These are phyloP conservation scores for Kokia cookei DNA, from an alignment of 441 rosid species.

Conservation along the genomic window DNA sequence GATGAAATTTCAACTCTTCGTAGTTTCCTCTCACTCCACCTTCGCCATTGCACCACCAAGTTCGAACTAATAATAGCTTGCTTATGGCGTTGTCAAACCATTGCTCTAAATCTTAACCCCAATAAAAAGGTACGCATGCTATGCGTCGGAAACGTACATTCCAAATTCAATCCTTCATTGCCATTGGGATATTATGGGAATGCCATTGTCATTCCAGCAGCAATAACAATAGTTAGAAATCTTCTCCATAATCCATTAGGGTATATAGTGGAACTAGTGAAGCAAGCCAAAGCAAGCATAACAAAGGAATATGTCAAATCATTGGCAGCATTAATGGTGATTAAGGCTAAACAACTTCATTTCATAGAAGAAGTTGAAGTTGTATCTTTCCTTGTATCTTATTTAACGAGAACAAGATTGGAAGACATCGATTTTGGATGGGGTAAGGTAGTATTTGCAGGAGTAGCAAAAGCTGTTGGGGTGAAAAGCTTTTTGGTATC, in stretches of 20 bases:
- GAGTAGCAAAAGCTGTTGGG: constrained; percentile 25
- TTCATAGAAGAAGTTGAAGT: not conserved
- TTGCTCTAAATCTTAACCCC: constrained; percentile 35
- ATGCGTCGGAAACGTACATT: constrained; percentile 26
- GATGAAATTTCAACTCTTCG: constrained; percentile 26
- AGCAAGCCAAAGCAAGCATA: constrained; percentile 18
- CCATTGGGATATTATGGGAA: constrained; percentile 45
- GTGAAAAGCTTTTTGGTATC: constrained; percentile 19
- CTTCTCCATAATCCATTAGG: constrained; percentile 8
- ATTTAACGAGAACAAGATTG: too few species aligned
- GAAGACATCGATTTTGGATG: constrained; percentile 13
- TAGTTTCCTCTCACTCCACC: constrained; percentile 15
- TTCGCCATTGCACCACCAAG: constrained; percentile 17
- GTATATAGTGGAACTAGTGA: constrained; percentile 27
- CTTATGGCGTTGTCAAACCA: constrained; percentile 53
- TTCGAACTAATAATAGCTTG: constrained; percentile 43
- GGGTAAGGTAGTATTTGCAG: constrained; percentile 33
- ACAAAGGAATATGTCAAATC: constrained; percentile 29
- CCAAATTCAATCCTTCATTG: constrained; percentile 27
- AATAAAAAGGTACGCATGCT: constrained; percentile 35
- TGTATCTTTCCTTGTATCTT: too few species aligned
- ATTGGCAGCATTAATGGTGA: constrained; percentile 25
- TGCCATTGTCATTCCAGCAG: constrained; percentile 6
- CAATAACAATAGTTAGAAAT: constrained; percentile 13
- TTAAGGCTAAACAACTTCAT: constrained; percentile 16